Base-by-base conservation (phyloP, 2,329 filamentous ascomycete species). In the Penicillium sumatraense region DNA sequence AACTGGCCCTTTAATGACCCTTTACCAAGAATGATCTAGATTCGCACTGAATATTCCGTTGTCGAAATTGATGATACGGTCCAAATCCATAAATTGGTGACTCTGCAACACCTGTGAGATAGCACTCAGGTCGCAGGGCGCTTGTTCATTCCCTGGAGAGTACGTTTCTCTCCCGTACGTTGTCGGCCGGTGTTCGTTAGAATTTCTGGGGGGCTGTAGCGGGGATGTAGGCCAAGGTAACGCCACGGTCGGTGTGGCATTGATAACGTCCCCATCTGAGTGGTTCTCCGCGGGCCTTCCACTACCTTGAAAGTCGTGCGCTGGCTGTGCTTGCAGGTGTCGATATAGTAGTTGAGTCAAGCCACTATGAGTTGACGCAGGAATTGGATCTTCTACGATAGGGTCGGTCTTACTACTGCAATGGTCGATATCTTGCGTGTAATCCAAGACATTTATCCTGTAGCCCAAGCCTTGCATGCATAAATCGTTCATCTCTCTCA, bases 41-140 rank as follows among this genome's bases (percentile, higher is more conserved):
- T 57, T 51, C 0, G 54, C 36, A 18, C 51, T 56, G 45, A 60
- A 60, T 20, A 59, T 40, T 5, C 53, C 57, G 36, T 60, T 53
- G 16, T 36, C 53, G 23, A 55, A 57, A 50, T 50, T 69, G 49
- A 70, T 68, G 1, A 70, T 62, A 9, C 68, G 63, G 52, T 70
- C 67, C 51, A 67, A 54, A 18, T 63, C 67, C 2, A 61, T 56
- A 26, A 62, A 70, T 42, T 68, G 64, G 21, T 68, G 66, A 27
- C 61, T 63, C 10, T 64, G 47, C 55, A 68, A 53, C 31, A 64
- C 58, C 18, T 60, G 58, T 9, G 67, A 64, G 14, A 67, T 62
- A 11, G 57, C 52, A 48, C 10, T 4, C 45, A 36, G 33, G 33
- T 20, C n/a, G 33, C 33, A 36, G 33, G 33, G 33, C 33, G 33